Percentiles rank a stretch among this genome's conserved stretches.
Conservation (phyloP, 73 alveolate genomes). For the Durusdinium trenchii region DNA sequence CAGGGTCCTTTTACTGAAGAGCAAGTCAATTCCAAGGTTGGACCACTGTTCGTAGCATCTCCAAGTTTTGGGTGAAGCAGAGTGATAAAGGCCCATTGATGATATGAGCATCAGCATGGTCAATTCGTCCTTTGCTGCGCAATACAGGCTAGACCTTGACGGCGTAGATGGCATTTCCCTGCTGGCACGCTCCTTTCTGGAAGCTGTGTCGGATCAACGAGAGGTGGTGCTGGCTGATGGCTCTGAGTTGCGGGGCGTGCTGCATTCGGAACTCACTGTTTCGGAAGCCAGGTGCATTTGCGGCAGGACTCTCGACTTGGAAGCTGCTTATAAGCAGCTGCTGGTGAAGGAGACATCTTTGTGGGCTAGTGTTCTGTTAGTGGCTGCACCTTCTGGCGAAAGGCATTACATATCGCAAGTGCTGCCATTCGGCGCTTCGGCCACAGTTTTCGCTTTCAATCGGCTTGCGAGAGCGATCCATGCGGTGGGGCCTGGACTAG, state of each 20-base stretch:
- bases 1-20: neutral
- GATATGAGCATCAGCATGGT: slow-evolving; percentile 14
- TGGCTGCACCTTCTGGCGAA: neutral
- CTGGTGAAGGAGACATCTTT: neutral
- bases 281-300: no score
- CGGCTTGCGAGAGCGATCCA: neutral
- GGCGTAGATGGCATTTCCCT: slow-evolving; percentile 23
- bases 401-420: neutral
- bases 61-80: neutral
- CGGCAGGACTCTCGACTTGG: no score
- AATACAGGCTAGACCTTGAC: slow-evolving; percentile 4
- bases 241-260: no score
- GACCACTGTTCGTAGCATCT: slow-evolving; percentile 29
- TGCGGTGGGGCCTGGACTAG: neutral
- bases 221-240: no score
- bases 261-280: no score
- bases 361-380: neutral
- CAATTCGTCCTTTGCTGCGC: neutral
- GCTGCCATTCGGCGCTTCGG: slow-evolving; percentile 9
- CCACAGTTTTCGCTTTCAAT: slow-evolving; percentile 6
- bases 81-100: slow-evolving; percentile 11
- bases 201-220: no score
- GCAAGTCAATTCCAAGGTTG: neutral
- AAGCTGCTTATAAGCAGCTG: slow-evolving; percentile 25
- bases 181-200: no score